phyloP scores from a whole-genome alignment of 1,284 basidiomycete species.

The Polyporus tsugae region DNA sequence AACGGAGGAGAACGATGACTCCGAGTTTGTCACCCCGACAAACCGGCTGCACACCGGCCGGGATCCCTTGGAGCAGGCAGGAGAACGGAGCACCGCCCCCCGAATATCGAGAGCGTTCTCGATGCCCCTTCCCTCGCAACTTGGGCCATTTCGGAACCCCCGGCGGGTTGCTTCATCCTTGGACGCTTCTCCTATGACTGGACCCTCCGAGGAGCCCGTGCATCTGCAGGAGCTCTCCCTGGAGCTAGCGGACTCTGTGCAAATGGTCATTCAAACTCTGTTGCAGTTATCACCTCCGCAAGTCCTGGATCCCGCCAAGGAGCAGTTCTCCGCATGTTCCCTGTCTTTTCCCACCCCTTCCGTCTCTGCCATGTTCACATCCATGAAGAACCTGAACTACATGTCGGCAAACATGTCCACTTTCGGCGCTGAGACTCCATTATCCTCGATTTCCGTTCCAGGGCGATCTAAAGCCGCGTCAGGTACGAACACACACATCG shows the following conservation, averaged over 20 bases:
- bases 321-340: slow-evolving; percentile 89
- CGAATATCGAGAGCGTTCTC: slow-evolving; percentile 75
- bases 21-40: slow-evolving; percentile 46
- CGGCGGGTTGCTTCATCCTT: slow-evolving; percentile 45
- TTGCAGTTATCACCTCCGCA: slow-evolving; percentile 89
- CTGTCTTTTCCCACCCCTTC: slow-evolving; percentile 86
- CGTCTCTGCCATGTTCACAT: slow-evolving; percentile 87
- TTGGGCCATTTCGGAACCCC: slow-evolving; percentile 73
- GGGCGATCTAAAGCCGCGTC: slow-evolving; percentile 17
- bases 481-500: slow-evolving; percentile 36
- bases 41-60: slow-evolving; percentile 44
- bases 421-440: slow-evolving; percentile 33
- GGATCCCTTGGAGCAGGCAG: slow-evolving; percentile 45
- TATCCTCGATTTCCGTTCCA: slow-evolving; percentile 18
- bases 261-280: slow-evolving; percentile 88
- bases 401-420: slow-evolving; percentile 80
- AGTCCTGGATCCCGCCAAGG: slow-evolving; percentile 89
- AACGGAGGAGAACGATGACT: slow-evolving; percentile 40
- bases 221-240: slow-evolving; percentile 72
- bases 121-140: slow-evolving; percentile 74
- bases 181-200: slow-evolving; percentile 29
- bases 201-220: slow-evolving; percentile 44
- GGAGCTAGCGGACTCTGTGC: slow-evolving; percentile 88
- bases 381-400: slow-evolving; percentile 92
- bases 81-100: slow-evolving; percentile 45